Evolutionary conservation across 208 protist genomes (phyloP).

Genomic region (Borovskyia barvae): DNA sequence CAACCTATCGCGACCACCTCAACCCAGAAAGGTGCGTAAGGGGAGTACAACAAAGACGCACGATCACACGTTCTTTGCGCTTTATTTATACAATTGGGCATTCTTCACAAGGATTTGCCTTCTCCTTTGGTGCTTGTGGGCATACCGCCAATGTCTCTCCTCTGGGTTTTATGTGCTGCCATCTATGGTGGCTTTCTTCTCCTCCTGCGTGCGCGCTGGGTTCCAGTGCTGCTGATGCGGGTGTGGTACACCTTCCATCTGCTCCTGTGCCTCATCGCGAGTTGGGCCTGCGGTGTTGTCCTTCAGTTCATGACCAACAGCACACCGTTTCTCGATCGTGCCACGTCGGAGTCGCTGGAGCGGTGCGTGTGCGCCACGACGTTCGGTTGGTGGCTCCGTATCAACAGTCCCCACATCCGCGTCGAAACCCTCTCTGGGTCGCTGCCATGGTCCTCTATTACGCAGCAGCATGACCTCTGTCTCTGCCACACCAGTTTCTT

Average conservation of each 20-base stretch:
- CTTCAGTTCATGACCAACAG: constrained; percentile 28
- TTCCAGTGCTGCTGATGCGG: constrained; percentile 54
- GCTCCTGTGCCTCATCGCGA: constrained; percentile 37
- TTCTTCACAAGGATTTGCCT: too few species aligned
- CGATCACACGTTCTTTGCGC: background rate
- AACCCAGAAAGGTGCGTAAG: too few species aligned
- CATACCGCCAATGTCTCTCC: background rate
- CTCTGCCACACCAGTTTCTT: constrained; percentile 88
- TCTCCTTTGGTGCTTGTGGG: background rate
- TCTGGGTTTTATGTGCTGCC: constrained; percentile 13
- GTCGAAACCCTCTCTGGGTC: constrained; percentile 61
- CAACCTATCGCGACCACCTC: too few species aligned
- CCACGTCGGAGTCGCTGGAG: constrained; percentile 29
- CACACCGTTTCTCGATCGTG: constrained; percentile 15
- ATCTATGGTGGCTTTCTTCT: constrained; percentile 48
- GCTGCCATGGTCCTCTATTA: constrained; percentile 48
- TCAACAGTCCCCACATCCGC: constrained; percentile 57
- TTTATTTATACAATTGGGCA: too few species aligned
- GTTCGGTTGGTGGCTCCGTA: constrained; percentile 48
- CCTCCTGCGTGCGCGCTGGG: constrained; percentile 37
- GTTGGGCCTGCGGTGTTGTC: constrained; percentile 22
- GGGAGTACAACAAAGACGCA: background rate
- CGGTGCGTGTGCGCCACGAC: constrained; percentile 36
- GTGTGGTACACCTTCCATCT: constrained; percentile 60
- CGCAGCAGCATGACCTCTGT: constrained; percentile 53